phyloP scores from a whole-genome alignment of 805 yeast genomes.

The Kregervanrija fluxuum region DNA sequence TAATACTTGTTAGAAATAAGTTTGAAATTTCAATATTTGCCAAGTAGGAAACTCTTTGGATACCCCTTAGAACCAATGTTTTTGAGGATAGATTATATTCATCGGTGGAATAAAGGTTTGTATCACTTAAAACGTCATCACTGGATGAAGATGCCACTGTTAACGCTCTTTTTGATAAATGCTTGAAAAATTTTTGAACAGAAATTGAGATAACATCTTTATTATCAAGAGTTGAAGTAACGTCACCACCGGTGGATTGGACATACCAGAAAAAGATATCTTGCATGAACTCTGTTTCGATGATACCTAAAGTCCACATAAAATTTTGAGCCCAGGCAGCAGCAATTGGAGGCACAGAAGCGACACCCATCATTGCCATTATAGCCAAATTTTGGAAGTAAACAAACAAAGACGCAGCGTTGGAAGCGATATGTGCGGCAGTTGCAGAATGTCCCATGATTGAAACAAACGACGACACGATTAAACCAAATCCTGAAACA shows the following conservation, averaged over 20 bases:
- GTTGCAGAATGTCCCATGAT: constrained; percentile 85
- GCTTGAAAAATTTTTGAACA: constrained; percentile 52
- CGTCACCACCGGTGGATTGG: constrained; percentile 87
- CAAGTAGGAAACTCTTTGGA: constrained; percentile 81
- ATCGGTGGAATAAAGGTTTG: constrained; percentile 55
- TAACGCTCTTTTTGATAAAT: constrained; percentile 32
- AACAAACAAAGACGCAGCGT: constrained; percentile 83
- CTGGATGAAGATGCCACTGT: constrained; percentile 33
- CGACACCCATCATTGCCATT: constrained; percentile 92
- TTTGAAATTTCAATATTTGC: constrained; percentile 83
- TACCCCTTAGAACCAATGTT: constrained; percentile 80
- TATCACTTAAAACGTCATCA: constrained; percentile 40
- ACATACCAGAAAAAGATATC: constrained; percentile 86
- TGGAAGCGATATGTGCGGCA: constrained; percentile 96
- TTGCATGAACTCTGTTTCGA: constrained; percentile 71
- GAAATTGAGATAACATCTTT: constrained; percentile 65
- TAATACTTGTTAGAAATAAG: constrained; percentile 79
- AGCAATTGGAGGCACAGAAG: constrained; percentile 90
- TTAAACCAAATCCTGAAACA: constrained; percentile 77
- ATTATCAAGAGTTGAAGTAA: constrained; percentile 68
- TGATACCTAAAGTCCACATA: constrained; percentile 93
- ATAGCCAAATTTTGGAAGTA: constrained; percentile 93
- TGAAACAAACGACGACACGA: constrained; percentile 82
- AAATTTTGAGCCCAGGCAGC: constrained; percentile 98
- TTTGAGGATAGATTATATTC: constrained; percentile 61